Base-by-base conservation (phyloP, 2,329 filamentous ascomycete genomes). In the Endothia cerciana region DNA sequence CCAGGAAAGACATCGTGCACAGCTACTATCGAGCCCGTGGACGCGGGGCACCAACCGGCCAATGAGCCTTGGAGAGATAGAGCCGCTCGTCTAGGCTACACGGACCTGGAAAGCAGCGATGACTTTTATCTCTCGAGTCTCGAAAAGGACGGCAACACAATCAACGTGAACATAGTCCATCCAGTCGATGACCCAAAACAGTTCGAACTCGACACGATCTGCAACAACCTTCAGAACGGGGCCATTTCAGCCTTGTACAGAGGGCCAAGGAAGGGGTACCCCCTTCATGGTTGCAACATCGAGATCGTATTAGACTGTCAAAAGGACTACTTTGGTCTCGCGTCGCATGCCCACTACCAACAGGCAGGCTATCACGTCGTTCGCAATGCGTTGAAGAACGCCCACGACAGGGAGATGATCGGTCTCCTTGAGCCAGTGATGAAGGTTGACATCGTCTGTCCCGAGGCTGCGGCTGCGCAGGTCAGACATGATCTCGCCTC, bases 351-450 rank as follows among this genome's bases (percentile, higher is more conserved):
- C 82, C 76, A 93, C 86, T 73, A 92, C 82, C 78, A 93, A 83
- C 67, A 89, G 83, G 71, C 88, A 78, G 74, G 86, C 77, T 73
- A 82, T 49, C 78, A 78, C 2, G 91, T 91, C 2, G 90, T 94
- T 0, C 87, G 90, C 66, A 82, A 85, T 10, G 89, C 90, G 0
- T 83, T 98, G 0, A 85, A 86, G 60, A 83, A 87, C 22, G 87
- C 89, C 0, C 83, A 87, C 64, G 79, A 83, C 11, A 77, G 79
- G 36, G 74, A 80, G 2, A 79, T 82, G 2, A 85, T 93, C 1
- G 85, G 85, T 1, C 81, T 99, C 47, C 90, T 98, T 79, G 95
- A 99, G 74, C 95, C 95, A 1, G 91, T 99, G 63, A 97, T 98
- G 93, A 89, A 89, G 67, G 92, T 92, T 5, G 88, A 90, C 62